Percentiles rank a stretch among this genome's conserved stretches.
Conservation (phyloP, 2,329 filamentous ascomycete genomes). For the Penicillium sp. region DNA sequence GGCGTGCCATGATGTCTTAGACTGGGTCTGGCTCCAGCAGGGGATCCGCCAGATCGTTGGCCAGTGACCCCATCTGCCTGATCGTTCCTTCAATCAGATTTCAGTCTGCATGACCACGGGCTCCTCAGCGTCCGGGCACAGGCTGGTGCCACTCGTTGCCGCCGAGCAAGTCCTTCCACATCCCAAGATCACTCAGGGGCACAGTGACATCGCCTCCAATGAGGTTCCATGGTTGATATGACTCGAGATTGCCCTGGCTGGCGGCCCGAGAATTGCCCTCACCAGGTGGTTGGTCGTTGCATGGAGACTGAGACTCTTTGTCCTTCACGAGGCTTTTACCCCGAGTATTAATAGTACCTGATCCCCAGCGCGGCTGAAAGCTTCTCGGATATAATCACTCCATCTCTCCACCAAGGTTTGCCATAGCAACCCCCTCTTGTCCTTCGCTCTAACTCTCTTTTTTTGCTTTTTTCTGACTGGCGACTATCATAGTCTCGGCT, state of each 20-base stretch:
- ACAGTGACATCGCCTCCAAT: constrained; percentile 20
- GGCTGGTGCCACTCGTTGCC: constrained; percentile 8
- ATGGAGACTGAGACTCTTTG: background rate
- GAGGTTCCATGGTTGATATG: constrained; percentile 14
- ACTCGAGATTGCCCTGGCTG: constrained; percentile 8
- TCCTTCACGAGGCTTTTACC: constrained; percentile 2
- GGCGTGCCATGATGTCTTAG: constrained; percentile 13
- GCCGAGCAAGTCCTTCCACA: background rate
- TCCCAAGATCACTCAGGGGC: constrained; percentile 19
- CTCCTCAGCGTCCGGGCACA: constrained; percentile 12
- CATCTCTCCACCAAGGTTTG: constrained; percentile 2
- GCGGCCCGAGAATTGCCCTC: constrained; percentile 3
- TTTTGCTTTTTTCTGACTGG: constrained; percentile 13
- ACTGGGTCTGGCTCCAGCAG: constrained; percentile 23
- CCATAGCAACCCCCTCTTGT: constrained; percentile 17
- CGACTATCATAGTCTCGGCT: constrained; percentile 6
- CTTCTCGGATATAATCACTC: background rate
- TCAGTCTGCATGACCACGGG: constrained; percentile 18
- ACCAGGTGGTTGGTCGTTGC: background rate
- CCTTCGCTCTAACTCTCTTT: constrained; percentile 13
- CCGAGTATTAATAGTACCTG: constrained; percentile 21
- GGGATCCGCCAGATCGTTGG: constrained; percentile 24
- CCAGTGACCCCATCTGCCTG: constrained; percentile 16
- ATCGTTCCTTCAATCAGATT: constrained; percentile 27
- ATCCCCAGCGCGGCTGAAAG: constrained; percentile 8